Evolutionary conservation across 2,329 filamentous ascomycete species (phyloP).

Genomic region (Fusarium veterinarium): DNA sequence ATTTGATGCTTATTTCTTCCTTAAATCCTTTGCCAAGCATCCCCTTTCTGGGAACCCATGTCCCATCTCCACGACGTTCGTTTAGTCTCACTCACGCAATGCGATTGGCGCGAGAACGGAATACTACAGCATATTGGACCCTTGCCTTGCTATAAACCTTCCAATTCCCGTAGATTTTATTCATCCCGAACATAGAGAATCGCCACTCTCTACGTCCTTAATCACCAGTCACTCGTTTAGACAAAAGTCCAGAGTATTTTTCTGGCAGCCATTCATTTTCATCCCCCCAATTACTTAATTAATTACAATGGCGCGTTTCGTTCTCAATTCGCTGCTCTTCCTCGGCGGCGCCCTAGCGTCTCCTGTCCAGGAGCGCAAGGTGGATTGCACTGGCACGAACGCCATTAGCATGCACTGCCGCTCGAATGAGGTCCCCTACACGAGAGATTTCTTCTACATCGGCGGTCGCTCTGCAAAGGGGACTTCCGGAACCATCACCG

Average conservation of each 20-base stretch:
- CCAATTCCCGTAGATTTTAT: background rate
- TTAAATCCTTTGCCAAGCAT: background rate
- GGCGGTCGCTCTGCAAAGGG: constrained; percentile 14
- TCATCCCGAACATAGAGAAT: background rate
- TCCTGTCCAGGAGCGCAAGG: background rate
- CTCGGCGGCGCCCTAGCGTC: constrained; percentile 7
- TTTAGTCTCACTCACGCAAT: background rate
- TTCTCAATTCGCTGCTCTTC: constrained; percentile 19
- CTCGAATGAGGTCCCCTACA: constrained; percentile 20
- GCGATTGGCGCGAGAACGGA: background rate
- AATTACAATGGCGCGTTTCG: constrained; percentile 19
- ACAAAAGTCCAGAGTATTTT: background rate
- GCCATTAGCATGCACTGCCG: constrained; percentile 23
- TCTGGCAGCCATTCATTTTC: constrained; percentile 3
- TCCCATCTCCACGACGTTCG: background rate
- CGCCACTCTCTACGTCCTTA: background rate
- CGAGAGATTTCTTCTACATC: constrained; percentile 35
- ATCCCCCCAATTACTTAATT: background rate
- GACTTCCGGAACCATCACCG: constrained; percentile 24
- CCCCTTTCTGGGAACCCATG: constrained; percentile 18
- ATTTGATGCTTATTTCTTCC: background rate
- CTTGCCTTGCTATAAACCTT: constrained; percentile 2
- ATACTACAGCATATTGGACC: background rate
- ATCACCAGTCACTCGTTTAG: background rate
- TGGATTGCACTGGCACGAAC: constrained; percentile 24